Conservation (phyloP, 371 early-diverging fungal species). For the Haplosporangium sp. region DNA sequence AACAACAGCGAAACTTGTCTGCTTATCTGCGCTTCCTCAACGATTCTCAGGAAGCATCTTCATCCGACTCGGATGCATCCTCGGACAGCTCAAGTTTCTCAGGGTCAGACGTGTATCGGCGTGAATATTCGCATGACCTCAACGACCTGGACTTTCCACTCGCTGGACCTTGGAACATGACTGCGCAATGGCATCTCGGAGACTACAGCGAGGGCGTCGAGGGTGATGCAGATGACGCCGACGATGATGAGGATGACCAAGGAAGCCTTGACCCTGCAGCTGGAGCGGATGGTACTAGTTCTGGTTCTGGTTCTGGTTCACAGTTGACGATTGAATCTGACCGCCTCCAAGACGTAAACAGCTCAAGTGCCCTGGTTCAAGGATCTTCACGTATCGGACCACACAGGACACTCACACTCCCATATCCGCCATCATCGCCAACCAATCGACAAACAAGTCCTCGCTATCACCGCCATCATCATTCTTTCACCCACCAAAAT, state of each 20-base stretch:
- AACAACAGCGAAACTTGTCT: neutral
- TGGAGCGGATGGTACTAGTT: no score
- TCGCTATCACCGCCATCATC: no score
- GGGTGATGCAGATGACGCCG: constrained; percentile 44
- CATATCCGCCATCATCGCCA: no score
- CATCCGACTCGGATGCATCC: constrained; percentile 32
- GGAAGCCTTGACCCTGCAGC: no score
- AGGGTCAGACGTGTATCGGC: constrained; percentile 16
- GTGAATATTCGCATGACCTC: constrained; percentile 7
- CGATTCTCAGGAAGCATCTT: constrained; percentile 8
- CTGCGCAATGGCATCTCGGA: constrained; percentile 41
- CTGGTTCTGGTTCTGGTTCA: no score
- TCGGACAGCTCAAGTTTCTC: constrained; percentile 34
- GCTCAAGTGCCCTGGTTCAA: no score
- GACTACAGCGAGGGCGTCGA: constrained; percentile 44
- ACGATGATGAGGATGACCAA: constrained; percentile 35
- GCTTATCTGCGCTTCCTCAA: neutral
- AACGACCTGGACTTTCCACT: constrained; percentile 31
- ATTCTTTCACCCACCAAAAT: no score
- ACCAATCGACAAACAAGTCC: no score
- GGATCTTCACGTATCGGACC: no score
- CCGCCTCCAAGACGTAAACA: no score
- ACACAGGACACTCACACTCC: no score
- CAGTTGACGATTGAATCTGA: no score
- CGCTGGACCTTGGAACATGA: constrained; percentile 37